Conservation (phyloP, 2,329 filamentous ascomycete species). For the Cladorrhinum sp. region DNA sequence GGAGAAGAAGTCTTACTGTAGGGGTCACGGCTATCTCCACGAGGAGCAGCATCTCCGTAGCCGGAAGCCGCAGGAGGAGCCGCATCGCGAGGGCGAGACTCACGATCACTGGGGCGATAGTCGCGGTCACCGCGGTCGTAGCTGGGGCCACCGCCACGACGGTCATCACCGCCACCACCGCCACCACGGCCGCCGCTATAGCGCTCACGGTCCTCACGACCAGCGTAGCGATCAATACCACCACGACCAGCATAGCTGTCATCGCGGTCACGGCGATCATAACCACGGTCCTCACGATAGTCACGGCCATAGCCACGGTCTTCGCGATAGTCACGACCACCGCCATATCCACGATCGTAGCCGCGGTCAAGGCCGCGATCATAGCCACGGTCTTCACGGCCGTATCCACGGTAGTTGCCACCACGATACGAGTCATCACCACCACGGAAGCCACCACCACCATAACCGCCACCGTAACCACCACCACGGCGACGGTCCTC, state of each 20-base stretch:
- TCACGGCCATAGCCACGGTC: conserved; percentile 47
- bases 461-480: conserved; percentile 39
- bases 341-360: conserved; percentile 47
- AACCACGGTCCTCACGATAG: conserved; percentile 37
- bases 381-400: conserved; percentile 41
- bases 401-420: conserved; percentile 31
- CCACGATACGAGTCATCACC: conserved; percentile 58
- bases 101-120: conserved; percentile 34
- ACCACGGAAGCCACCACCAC: conserved; percentile 39
- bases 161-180: conserved; percentile 40
- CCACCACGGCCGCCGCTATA: conserved; percentile 50
- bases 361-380: conserved; percentile 50
- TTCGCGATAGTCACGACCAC: conserved; percentile 37
- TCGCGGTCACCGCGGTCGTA: conserved; percentile 43
- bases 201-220: conserved; percentile 45
- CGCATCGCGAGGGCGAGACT: conserved; percentile 31
- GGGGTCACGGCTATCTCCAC: conserved; percentile 30
- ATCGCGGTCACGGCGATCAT: conserved; percentile 35
- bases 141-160: conserved; percentile 37
- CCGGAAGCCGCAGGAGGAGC: conserved; percentile 27
- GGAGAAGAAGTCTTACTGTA: conserved; percentile 27
- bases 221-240: conserved; percentile 55
- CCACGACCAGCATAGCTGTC: conserved; percentile 41
- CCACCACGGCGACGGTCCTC: conserved; percentile 65
- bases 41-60: conserved; percentile 31